These are phyloP conservation scores for Zasmidium citrigriseum DNA, from an alignment of 2,329 filamentous ascomycete genomes.

Conservation along the genomic window DNA sequence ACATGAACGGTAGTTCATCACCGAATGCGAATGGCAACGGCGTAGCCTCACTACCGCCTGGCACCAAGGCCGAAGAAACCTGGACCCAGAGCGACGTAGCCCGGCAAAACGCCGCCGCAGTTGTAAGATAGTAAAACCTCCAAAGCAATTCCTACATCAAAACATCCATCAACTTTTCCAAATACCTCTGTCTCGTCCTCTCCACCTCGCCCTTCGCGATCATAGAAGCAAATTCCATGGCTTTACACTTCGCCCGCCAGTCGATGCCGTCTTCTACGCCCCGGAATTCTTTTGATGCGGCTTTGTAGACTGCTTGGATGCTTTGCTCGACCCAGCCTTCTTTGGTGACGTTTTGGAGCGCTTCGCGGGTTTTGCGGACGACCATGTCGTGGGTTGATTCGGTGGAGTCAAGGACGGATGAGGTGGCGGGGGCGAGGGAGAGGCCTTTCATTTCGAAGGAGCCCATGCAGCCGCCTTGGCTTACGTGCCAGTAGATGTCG, in stretches of 20 bases:
- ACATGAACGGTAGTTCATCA: slow-evolving; percentile 8
- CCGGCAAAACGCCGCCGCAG: slow-evolving; percentile 10
- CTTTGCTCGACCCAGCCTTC: slow-evolving; percentile 22
- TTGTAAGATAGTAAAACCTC: slow-evolving; percentile 5
- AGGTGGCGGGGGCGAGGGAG: slow-evolving; percentile 14
- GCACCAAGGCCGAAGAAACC: slow-evolving; percentile 83
- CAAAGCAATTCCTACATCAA: background rate
- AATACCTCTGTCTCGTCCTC: slow-evolving; percentile 31
- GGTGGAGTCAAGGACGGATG: slow-evolving; percentile 3
- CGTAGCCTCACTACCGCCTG: slow-evolving; percentile 61
- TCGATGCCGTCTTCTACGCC: slow-evolving; percentile 28
- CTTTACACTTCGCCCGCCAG: slow-evolving; percentile 33
- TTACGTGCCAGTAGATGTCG: slow-evolving; percentile 46
- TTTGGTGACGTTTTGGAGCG: slow-evolving; percentile 14
- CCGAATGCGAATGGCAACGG: slow-evolving; percentile 19
- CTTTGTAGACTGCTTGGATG: slow-evolving; percentile 23
- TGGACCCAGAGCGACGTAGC: slow-evolving; percentile 60
- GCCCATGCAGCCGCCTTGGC: slow-evolving; percentile 43
- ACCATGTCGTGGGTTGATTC: slow-evolving; percentile 26
- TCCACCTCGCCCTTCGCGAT: slow-evolving; percentile 36
- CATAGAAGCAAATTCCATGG: slow-evolving; percentile 32
- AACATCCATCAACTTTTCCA: slow-evolving; percentile 34
- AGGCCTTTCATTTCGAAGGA: slow-evolving; percentile 47
- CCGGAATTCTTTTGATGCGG: slow-evolving; percentile 7
- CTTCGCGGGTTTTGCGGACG: slow-evolving; percentile 21